Evolutionary conservation across 2,329 filamentous ascomycete genomes (phyloP), one percentile per base, ranked within the genome.

Genomic region (Peltaster fructicola): DNA sequence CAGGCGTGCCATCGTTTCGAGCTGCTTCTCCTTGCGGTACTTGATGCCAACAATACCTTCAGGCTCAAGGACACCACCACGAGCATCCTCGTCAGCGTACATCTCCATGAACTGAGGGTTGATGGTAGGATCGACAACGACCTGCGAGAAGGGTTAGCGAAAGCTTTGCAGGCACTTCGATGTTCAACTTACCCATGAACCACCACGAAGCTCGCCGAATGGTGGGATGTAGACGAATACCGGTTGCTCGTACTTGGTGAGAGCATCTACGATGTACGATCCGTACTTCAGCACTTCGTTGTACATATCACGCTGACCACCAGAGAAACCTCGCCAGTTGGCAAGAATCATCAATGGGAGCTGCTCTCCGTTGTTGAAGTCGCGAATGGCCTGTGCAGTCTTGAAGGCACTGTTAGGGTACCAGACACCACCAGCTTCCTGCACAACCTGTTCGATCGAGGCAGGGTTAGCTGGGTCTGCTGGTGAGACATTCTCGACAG

Each of bases 301-400:
- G 72, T 90, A 98, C 88, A 98, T 98, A 58, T 98, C 88, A 41
- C 85, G 81, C 60, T 98, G 88, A 37, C 88, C 88, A 63, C 88
- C 88, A 40, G 88, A 98, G 80, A 98, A 98, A 63, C 88, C 88
- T 72, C 88, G 76, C 88, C 88, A 98, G 68, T 98, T 98, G 57
- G 88, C 88, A 36, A 98, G 72, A 50, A 98, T 98, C 82, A 98
- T 95, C 38, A 98, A 63, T 29, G 88, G 88, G 47, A 98, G 66
- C 61, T 98, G 88, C 60, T 98, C 88, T 51, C 88, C 88, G 39
- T 91, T 72, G 70, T 98, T 98, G 70, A 98, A 98, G 63, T 98
- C 88, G 45, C 77, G 82, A 60, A 98, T 91, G 29, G 88, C 88
- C 57, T 98, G 88, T 3, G 88, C 88, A 34, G 88, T 98, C 77